These are phyloP conservation scores for Colletotrichum sp. DNA, from an alignment of 2,329 filamentous ascomycete genomes.

Conservation along the genomic window DNA sequence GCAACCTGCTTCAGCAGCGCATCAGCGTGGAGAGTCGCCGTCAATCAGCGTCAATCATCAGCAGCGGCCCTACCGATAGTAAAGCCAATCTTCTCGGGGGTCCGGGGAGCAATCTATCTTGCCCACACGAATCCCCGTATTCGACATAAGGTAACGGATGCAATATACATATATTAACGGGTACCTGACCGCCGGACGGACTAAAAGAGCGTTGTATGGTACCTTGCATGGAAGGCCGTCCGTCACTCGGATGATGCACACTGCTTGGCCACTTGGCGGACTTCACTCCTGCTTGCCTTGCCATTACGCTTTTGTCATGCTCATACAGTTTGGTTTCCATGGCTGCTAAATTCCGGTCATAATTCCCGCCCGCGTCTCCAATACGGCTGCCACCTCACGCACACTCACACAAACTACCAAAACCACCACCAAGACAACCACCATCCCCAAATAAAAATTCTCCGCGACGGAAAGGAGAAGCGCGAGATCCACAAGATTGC, in stretches of 20 bases:
- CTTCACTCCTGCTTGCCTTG: background rate
- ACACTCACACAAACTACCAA: background rate
- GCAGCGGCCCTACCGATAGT: conserved; percentile 1
- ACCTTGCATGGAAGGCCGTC: background rate
- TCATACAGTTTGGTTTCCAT: background rate
- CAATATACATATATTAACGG: background rate
- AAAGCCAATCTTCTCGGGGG: background rate
- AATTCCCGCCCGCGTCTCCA: background rate
- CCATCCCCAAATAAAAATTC: background rate
- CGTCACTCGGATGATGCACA: background rate
- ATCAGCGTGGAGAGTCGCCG: background rate
- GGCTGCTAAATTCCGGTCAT: background rate
- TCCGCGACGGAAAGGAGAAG: conserved; percentile 18
- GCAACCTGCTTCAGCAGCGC: background rate
- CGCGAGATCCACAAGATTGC: conserved; percentile 20
- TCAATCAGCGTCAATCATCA: background rate
- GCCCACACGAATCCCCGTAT: conserved; percentile 1
- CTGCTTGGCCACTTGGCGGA: background rate
- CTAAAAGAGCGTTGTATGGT: background rate
- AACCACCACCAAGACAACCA: background rate
- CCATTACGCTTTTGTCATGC: background rate
- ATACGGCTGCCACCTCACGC: background rate
- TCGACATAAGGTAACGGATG: background rate
- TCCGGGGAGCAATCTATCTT: conserved; percentile 1
- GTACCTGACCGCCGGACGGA: conserved; percentile 2